These are phyloP conservation scores for Coniferiporia sulphurascens DNA, from an alignment of 1,284 basidiomycete genomes.

Conservation along the genomic window DNA sequence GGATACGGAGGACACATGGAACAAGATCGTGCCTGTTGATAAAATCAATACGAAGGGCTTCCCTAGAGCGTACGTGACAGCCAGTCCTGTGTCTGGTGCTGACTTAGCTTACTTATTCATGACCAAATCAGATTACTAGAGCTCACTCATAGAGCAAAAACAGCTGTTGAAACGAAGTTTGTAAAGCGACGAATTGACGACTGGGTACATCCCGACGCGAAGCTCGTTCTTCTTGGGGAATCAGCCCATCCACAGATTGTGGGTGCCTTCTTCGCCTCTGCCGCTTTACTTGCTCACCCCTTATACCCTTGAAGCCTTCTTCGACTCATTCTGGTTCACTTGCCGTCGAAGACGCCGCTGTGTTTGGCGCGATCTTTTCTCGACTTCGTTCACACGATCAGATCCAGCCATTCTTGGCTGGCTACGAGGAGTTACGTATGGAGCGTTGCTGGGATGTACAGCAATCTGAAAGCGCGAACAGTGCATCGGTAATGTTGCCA, in stretches of 20 bases:
- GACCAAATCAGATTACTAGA: conserved; percentile 19
- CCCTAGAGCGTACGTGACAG: conserved; percentile 32
- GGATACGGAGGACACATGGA: conserved; percentile 27
- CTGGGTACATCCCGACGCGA: conserved; percentile 47
- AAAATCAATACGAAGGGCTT: conserved; percentile 25
- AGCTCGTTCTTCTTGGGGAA: conserved; percentile 43
- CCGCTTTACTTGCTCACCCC: neutral
- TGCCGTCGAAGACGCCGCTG: conserved; percentile 51
- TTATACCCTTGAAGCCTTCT: conserved; percentile 37
- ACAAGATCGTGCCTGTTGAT: conserved; percentile 23
- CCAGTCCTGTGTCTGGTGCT: neutral
- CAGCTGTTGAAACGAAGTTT: conserved; percentile 29
- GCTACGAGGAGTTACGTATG: conserved; percentile 46
- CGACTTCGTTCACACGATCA: conserved; percentile 47
- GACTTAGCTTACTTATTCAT: neutral
- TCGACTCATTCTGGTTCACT: conserved; percentile 46
- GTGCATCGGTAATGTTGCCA: conserved; percentile 37
- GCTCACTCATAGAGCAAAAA: conserved; percentile 29
- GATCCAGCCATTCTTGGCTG: conserved; percentile 45
- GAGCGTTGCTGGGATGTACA: conserved; percentile 35
- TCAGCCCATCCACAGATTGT: conserved; percentile 43
- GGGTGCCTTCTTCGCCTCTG: conserved; percentile 16
- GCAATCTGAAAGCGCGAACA: conserved; percentile 33
- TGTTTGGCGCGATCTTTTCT: conserved; percentile 53
- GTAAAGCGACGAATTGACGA: conserved; percentile 41